A percentile compares a stretch with the other conserved stretches of the same genome.
Evolutionary conservation across 345 rosid species (phyloP).

Genomic region (Eucalyptus viminalis): DNA sequence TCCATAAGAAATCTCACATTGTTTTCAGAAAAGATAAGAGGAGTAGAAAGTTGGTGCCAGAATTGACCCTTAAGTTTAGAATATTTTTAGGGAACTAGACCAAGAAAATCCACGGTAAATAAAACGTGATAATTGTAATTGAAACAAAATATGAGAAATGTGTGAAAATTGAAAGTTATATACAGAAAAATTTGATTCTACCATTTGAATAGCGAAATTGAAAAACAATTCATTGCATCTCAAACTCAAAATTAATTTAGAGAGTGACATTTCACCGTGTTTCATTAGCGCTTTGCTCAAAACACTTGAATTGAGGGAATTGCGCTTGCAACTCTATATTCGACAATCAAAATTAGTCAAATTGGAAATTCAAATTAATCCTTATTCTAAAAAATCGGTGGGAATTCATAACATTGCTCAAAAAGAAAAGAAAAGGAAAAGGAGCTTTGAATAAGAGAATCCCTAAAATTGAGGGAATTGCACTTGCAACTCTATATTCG

Average conservation of each 20-base stretch:
- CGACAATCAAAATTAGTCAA: not conserved
- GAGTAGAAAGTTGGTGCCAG: not conserved
- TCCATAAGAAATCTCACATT: not conserved
- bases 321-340: not conserved
- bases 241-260: not conserved
- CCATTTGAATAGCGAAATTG: not conserved
- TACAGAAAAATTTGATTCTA: not conserved
- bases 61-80: not conserved
- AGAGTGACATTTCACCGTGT: rapidly evolving
- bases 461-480: not conserved
- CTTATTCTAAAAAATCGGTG: not conserved
- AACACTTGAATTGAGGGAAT: not conserved
- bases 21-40: not conserved
- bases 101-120: not conserved
- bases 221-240: not conserved
- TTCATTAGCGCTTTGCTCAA: not conserved
- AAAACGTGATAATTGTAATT: not conserved
- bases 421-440: too few species aligned
- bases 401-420: not conserved
- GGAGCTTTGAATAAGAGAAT: not conserved
- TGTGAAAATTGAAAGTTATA: too few species aligned
- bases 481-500: too few species aligned
- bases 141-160: not conserved
- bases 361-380: not conserved
- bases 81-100: not conserved